A percentile compares a stretch with the other conserved stretches of the same genome.
phyloP scores from a whole-genome alignment of 257 asterid genomes.

The Eucommia ulmoides region DNA sequence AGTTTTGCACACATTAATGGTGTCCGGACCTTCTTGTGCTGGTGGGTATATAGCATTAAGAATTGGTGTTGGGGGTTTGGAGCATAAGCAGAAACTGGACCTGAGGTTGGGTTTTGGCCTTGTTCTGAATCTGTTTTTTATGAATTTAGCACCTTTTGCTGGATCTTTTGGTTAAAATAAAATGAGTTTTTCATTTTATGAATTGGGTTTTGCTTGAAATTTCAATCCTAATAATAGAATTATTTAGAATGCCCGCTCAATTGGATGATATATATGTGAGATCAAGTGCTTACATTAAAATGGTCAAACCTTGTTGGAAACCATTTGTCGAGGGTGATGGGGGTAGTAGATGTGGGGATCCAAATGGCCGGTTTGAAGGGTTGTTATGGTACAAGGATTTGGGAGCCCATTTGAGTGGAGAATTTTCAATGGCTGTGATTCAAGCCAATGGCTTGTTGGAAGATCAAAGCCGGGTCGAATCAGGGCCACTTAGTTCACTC shows the following conservation, averaged over 20 bases:
- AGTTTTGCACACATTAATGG: constrained; percentile 47
- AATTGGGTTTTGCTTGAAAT: not conserved
- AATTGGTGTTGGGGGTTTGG: constrained; percentile 40
- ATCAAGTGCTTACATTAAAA: constrained; percentile 23
- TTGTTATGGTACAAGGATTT: constrained; percentile 81
- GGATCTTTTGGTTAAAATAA: constrained; percentile 22
- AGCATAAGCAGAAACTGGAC: constrained; percentile 29
- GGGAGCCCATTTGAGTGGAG: constrained; percentile 67
- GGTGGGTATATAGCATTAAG: constrained; percentile 43
- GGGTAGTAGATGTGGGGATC: constrained; percentile 31
- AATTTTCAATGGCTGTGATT: constrained; percentile 81
- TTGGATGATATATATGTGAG: too few species aligned
- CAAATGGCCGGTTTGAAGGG: constrained; percentile 59
- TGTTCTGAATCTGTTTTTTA: too few species aligned
- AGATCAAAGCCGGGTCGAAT: constrained; percentile 91
- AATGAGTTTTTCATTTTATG: not conserved
- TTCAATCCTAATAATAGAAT: too few species aligned
- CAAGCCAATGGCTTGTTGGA: constrained; percentile 86
- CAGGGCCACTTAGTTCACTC: constrained; percentile 60
- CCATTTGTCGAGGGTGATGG: constrained; percentile 69
- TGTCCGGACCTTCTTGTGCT: constrained; percentile 58
- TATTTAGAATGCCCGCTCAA: too few species aligned
- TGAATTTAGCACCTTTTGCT: too few species aligned
- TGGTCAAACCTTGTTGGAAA: constrained; percentile 88
- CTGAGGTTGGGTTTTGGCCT: constrained; percentile 28